Conservation (phyloP, 257 asterid genomes). For the Mitragyna speciosa region DNA sequence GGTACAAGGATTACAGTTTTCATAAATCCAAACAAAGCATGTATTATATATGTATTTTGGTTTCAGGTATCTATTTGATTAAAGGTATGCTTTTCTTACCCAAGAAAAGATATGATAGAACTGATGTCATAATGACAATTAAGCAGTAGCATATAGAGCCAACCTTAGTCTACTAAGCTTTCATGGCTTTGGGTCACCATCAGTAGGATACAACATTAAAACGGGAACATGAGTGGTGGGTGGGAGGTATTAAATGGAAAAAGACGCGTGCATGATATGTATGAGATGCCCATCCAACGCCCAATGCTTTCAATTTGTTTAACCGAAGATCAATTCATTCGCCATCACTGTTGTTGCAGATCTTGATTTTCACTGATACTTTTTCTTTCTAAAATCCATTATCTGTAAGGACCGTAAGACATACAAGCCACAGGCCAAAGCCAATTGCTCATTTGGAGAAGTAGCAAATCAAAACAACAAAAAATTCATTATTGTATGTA, state of each 20-base stretch:
- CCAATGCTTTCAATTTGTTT: neutral
- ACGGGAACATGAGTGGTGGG: constrained; percentile 27
- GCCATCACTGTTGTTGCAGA: neutral
- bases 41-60: too few species aligned
- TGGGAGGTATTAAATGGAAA: constrained; percentile 29
- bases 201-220: constrained; percentile 24
- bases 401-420: neutral
- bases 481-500: neutral
- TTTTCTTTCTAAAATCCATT: neutral
- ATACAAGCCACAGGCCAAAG: neutral
- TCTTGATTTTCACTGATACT: neutral
- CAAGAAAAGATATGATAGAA: too few species aligned
- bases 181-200: constrained; percentile 18
- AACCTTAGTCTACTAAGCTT: neutral
- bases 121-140: too few species aligned
- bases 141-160: too few species aligned
- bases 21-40: too few species aligned
- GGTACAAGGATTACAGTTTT: too few species aligned
- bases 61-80: too few species aligned
- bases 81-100: too few species aligned
- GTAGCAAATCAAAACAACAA: neutral
- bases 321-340: neutral
- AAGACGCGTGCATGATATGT: constrained; percentile 5
- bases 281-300: neutral
- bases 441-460: neutral